phyloP scores from a whole-genome alignment of 2,329 filamentous ascomycete genomes.

The Cercospora beticola region DNA sequence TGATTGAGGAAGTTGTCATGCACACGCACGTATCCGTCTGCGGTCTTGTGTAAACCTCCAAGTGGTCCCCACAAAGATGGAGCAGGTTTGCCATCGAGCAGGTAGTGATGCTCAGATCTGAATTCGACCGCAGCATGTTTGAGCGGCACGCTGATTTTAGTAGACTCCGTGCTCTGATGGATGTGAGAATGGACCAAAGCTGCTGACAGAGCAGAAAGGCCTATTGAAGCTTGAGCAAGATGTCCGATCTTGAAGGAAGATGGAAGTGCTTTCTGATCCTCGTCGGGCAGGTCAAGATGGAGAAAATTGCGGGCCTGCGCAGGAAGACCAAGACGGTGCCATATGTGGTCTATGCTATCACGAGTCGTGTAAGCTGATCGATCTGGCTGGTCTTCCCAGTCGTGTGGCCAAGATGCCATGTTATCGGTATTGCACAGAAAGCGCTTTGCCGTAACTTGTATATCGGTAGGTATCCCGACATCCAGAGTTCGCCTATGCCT shows the following conservation, averaged over 20 bases:
- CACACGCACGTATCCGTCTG: conserved; percentile 55
- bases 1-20: conserved; percentile 58
- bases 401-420: neutral
- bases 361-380: conserved; percentile 30
- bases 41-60: conserved; percentile 53
- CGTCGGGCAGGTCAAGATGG: conserved; percentile 26
- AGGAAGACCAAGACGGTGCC: conserved; percentile 31
- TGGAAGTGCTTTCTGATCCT: conserved; percentile 37
- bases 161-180: conserved; percentile 25
- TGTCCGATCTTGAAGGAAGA: conserved; percentile 58
- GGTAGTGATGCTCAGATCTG: conserved; percentile 54
- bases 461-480: neutral
- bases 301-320: neutral
- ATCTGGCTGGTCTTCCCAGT: conserved; percentile 16
- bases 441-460: neutral
- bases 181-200: conserved; percentile 44
- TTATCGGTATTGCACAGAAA: neutral
- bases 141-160: conserved; percentile 46
- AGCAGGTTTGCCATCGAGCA: conserved; percentile 42
- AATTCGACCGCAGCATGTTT: conserved; percentile 55
- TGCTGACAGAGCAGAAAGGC: conserved; percentile 52
- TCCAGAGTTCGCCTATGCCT: too few relatives aligned
- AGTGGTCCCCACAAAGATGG: conserved; percentile 45
- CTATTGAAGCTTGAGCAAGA: conserved; percentile 55
- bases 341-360: conserved; percentile 37